Evolutionary conservation across 345 rosid genomes (phyloP), one percentile per base, ranked within the genome.

Genomic region (Moricandia arvensis): DNA sequence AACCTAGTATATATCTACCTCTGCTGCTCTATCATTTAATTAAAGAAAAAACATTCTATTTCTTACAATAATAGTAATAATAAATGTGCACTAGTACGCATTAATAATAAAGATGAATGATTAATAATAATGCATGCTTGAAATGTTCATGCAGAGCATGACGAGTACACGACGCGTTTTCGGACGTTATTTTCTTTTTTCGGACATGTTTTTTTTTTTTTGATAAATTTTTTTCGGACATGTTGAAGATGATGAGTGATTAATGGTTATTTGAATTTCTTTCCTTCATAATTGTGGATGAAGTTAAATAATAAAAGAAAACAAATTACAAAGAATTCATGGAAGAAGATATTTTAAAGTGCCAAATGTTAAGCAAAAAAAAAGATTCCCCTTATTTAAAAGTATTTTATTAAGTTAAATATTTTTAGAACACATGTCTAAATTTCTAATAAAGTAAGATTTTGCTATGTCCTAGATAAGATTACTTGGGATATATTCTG

Each of bases 101-200:
- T 70, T 70, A 54, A 49, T 63, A 10, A 15, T 1, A 43, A 63
- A 69, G 80, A 63, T 70, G 31, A 21, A 0, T 21, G 24, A 21
- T 29, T 1, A 29, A 29, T 21, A 53, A 60, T 41, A 17, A 75
- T 74, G 35, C 49, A 43, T 43, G 51, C 24, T 35, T 51, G 0
- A 16, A 29, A 63, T 33, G 34, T 72, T 75, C 60, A 75, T 75
- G 78, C 78, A 75, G 34, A 9, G 34, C 79, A 75, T 75, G 79
- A 66, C 21, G 3, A 30, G 27, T 38, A 38, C 72, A 57, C 27
- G 26, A 66, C 73, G 61, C 73, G 51, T 43, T 43, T 43, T 43
- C 51, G 6, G 51, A 43, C 51, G 12, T 43, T 43, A 1, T 13
- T 13, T 12, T 43, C 6, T 1, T 43, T 43, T 4, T 41, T 3